These are phyloP conservation scores for Cystobasidium pallidum DNA, from an alignment of 1,284 basidiomycete species.

Conservation along the genomic window DNA sequence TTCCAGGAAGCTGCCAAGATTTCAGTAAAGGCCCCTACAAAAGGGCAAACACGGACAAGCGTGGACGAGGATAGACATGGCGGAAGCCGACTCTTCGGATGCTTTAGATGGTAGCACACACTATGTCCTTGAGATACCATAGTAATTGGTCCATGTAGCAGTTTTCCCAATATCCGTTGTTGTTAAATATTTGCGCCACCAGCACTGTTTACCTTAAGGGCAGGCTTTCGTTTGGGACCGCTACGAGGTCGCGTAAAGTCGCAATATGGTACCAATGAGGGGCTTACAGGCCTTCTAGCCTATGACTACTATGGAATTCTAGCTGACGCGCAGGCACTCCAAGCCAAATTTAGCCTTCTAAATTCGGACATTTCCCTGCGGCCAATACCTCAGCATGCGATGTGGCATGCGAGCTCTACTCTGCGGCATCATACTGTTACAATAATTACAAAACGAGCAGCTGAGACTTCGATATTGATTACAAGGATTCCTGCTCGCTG, in stretches of 20 bases:
- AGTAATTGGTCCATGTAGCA: too few species aligned
- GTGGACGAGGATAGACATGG: conserved; percentile 36
- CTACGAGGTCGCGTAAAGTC: too few species aligned
- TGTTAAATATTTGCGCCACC: too few species aligned
- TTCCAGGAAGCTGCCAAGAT: conserved; percentile 87
- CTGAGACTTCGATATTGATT: neutral
- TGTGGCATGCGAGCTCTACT: conserved; percentile 10
- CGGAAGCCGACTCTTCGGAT: conserved; percentile 33
- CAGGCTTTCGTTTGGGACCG: too few species aligned
- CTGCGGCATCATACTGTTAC: neutral
- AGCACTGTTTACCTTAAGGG: too few species aligned
- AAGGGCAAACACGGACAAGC: conserved; percentile 60
- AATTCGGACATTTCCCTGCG: neutral
- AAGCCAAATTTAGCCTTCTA: conserved; percentile 24
- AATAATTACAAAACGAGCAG: neutral
- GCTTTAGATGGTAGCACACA: conserved; percentile 38
- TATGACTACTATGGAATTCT: too few species aligned
- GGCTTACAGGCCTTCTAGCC: too few species aligned
- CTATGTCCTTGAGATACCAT: too few species aligned
- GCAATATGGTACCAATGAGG: too few species aligned
- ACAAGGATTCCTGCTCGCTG: neutral
- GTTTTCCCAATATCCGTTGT: too few species aligned
- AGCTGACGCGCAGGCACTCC: too few species aligned
- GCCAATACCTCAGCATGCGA: neutral
- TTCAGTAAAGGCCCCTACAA: conserved; percentile 72